Evolutionary conservation across 768 basidiomycete genomes (phyloP), one percentile per base, ranked within the genome.

Genomic region (Naganishia vishniacii): DNA sequence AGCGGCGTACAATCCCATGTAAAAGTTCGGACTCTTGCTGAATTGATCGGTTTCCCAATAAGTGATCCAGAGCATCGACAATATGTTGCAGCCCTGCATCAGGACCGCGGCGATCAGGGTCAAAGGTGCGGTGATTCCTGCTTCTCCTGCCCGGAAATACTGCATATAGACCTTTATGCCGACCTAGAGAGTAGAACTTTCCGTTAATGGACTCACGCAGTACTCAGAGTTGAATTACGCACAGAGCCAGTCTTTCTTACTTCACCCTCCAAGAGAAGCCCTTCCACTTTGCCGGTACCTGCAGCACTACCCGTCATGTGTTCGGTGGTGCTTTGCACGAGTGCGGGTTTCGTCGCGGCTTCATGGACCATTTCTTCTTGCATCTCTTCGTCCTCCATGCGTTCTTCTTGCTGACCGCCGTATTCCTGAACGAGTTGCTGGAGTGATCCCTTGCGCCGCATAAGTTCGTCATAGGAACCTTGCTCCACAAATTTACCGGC

Each of bases 21-120:
- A 87, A 68, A 86, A 84, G 0, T 81, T 82, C 67, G n/a, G 34
- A 32, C 62, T 63, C 29, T 29, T 41, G 49, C 41, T 48, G 20
- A 85, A 37, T 77, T 78, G 70, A 81, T 85, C 81, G 45, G 78
- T 80, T 71, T 87, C 82, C 87, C 87, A 86, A 83, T 84, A 88
- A 18, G 87, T 83, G 16, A 88, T 78, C 48, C 84, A 85, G 65
- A 87, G 86, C 60, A 83, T 82, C 67, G 83, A 86, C 68, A 85
- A 73, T 58, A 86, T 81, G 70, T 83, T 81, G 61, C 70, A 61
- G 31, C 63, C 68, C 70, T 75, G 65, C 84, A 86, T 85, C 28
- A 85, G 66, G 7, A 83, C 11, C 34, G 83, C 80, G 32, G 80
- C 79, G 0, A 84, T 34, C 3, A 85, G 6, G 15, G 85, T 76